phyloP scores from a whole-genome alignment of 192 early-diverging fungal species.

The Gigaspora rosea region DNA sequence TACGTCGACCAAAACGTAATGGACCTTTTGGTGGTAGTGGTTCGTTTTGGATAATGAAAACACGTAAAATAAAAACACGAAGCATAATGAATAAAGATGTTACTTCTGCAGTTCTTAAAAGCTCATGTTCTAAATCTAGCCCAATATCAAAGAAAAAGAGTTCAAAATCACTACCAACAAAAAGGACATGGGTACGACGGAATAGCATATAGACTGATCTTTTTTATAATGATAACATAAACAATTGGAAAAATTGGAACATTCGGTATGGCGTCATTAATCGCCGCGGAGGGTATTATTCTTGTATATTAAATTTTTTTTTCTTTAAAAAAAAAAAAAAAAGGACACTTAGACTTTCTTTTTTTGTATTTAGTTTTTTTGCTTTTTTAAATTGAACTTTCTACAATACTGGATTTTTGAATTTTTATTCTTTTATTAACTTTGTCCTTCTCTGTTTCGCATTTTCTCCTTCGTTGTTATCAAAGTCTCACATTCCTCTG shows the following conservation, averaged over 20 bases:
- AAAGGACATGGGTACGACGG: conserved; percentile 25
- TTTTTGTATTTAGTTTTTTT: conserved; percentile 7
- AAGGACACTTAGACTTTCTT: neutral
- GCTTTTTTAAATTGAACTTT: no score
- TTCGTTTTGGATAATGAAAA: conserved; percentile 24
- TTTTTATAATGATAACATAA: neutral
- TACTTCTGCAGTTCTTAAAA: neutral
- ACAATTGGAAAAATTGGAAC: neutral
- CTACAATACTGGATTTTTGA: no score
- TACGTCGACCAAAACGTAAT: conserved; percentile 25
- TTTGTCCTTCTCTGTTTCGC: no score
- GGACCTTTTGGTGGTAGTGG: conserved; percentile 32
- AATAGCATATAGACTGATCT: conserved; percentile 24
- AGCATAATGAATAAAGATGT: conserved; percentile 5
- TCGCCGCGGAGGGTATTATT: neutral
- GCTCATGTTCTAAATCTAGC: conserved; percentile 9
- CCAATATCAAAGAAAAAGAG: conserved; percentile 20
- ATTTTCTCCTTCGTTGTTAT: no score
- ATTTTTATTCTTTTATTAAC: no score
- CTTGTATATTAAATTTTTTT: conserved; percentile 12
- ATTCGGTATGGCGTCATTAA: conserved; percentile 5
- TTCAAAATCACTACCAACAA: neutral
- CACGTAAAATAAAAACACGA: conserved; percentile 20
- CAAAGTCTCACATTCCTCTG: no score
- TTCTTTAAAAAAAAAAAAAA: conserved; percentile 5